phyloP scores from a whole-genome alignment of 768 basidiomycete genomes.

The Cubamyces sp. region DNA sequence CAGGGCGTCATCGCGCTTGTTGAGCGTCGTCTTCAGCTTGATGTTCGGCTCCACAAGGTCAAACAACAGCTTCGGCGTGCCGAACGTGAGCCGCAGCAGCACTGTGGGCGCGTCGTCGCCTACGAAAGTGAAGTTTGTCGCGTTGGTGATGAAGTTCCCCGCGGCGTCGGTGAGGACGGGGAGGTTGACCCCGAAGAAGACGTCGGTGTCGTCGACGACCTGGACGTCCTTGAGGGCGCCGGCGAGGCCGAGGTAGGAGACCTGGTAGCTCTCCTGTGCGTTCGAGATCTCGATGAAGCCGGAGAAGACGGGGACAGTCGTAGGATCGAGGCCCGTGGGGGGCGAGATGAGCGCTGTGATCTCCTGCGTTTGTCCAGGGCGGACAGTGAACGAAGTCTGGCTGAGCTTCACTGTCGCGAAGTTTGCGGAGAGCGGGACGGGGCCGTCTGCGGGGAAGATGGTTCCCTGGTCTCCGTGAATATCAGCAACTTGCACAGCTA shows the following conservation, averaged over 20 bases:
- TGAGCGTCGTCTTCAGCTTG: slow-evolving; percentile 45
- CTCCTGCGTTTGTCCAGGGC: slow-evolving; percentile 44
- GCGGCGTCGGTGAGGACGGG: slow-evolving; percentile 47
- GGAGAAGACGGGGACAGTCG: slow-evolving; percentile 59
- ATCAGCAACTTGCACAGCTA: not conserved
- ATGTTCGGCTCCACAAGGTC: slow-evolving; percentile 53
- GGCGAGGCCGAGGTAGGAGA: slow-evolving; percentile 52
- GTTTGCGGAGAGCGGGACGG: slow-evolving; percentile 51
- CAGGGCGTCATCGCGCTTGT: slow-evolving; percentile 27
- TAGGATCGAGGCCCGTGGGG: slow-evolving; percentile 45
- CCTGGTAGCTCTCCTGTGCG: slow-evolving; percentile 42
- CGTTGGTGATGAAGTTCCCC: slow-evolving; percentile 44
- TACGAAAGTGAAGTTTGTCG: slow-evolving; percentile 53
- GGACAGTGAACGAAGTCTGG: slow-evolving; percentile 48
- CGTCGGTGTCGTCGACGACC: slow-evolving; percentile 54
- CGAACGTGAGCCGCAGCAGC: slow-evolving; percentile 48
- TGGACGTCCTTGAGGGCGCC: slow-evolving; percentile 50
- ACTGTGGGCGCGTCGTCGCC: slow-evolving; percentile 46
- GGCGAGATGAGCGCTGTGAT: slow-evolving; percentile 51
- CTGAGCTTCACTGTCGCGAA: slow-evolving; percentile 53
- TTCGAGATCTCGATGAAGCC: slow-evolving; percentile 53
- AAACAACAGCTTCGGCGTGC: slow-evolving; percentile 48
- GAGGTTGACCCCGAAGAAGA: slow-evolving; percentile 48
- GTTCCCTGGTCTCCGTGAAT: slow-evolving; percentile 37
- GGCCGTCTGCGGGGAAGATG: slow-evolving; percentile 48